Evolutionary conservation across 2,329 filamentous ascomycete species (phyloP).

Genomic region (Penicillium sp.): DNA sequence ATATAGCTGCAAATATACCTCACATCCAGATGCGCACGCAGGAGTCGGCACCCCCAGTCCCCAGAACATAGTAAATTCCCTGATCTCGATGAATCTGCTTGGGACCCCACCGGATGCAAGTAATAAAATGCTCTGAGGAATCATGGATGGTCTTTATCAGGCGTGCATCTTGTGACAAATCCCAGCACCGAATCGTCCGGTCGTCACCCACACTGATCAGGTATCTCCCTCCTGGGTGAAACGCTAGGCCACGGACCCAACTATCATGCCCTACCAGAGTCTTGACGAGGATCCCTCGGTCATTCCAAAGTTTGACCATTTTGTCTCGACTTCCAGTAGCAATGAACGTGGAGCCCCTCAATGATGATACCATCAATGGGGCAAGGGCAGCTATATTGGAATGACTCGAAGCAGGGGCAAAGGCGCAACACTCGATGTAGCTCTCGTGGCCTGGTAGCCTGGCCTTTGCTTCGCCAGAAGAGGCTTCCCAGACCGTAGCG

Average conservation of each 20-base stretch:
- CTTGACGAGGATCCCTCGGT: slow-evolving; percentile 76
- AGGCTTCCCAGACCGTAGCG: slow-evolving; percentile 4
- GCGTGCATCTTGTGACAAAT: slow-evolving; percentile 81
- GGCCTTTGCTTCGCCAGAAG: slow-evolving; percentile 61
- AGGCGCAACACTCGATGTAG: slow-evolving; percentile 76
- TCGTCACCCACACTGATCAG: slow-evolving; percentile 82
- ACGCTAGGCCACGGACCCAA: slow-evolving; percentile 81
- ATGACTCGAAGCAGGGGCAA: slow-evolving; percentile 77
- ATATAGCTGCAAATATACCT: neutral
- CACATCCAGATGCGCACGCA: neutral
- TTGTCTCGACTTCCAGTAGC: slow-evolving; percentile 88
- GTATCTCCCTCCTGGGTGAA: slow-evolving; percentile 89
- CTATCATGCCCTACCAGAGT: slow-evolving; percentile 87
- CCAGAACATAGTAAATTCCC: neutral
- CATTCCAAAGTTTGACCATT: slow-evolving; percentile 83
- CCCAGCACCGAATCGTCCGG: slow-evolving; percentile 89
- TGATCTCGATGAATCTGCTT: neutral
- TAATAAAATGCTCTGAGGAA: slow-evolving; percentile 79
- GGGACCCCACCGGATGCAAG: slow-evolving; percentile 82
- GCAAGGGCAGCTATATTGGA: slow-evolving; percentile 69
- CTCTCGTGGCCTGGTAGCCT: slow-evolving; percentile 84
- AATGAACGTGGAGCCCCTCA: slow-evolving; percentile 71
- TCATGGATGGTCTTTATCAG: slow-evolving; percentile 79
- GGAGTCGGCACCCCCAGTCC: neutral
- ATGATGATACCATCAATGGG: slow-evolving; percentile 53